Base-by-base conservation (phyloP, 768 basidiomycete genomes). In the Suillus subaureus region DNA sequence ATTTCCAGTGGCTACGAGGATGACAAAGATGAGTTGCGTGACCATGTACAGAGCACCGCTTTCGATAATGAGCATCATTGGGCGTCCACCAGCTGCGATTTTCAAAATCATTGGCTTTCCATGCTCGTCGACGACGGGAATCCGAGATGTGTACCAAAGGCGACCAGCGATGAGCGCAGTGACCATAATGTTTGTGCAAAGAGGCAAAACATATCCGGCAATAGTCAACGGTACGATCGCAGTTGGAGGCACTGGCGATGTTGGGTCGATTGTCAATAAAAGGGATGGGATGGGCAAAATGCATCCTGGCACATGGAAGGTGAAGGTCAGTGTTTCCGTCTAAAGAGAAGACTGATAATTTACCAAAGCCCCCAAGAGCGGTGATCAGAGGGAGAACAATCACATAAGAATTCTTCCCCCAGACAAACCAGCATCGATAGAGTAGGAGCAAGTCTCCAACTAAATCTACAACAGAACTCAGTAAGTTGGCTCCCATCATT, bases 391-490 rank as follows among this genome's bases (percentile, higher is more conserved):
- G 78, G 6, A 79, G 61, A 43, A 75, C 40, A 28, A 76, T 66
- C 26, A 79, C 61, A 66, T 68, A 74, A 43, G 69, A 70, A 52
- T 69, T 72, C 28, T 62, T 69, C 1, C 67, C 69, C 77, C 77
- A 80, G 31, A 80, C 69, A 33, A 74, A 42, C 70, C 73, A 80
- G 62, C 74, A 77, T 39, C 79, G 79, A 65, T 78, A 78, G 52
- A 73, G 61, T n/a, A 77, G 66, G 39, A 76, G 66, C 31, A 68
- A 15, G 65, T 73, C 65, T 2, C 73, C 73, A 26, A 70, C 6
- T 31, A 74, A 67, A 43, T 75, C 69, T 12, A 65, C 47, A 23
- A 74, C 15, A 12, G 71, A 70, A 35, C 74, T 68, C 58, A 75
- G 55, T 12, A 74, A 40, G 65, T 75, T 75, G 9, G 71, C 74